Percentiles rank a stretch among this genome's conserved stretches.
These are phyloP conservation scores for Diaporthe longicolla DNA, from an alignment of 2,329 filamentous ascomycete species.

Conservation along the genomic window DNA sequence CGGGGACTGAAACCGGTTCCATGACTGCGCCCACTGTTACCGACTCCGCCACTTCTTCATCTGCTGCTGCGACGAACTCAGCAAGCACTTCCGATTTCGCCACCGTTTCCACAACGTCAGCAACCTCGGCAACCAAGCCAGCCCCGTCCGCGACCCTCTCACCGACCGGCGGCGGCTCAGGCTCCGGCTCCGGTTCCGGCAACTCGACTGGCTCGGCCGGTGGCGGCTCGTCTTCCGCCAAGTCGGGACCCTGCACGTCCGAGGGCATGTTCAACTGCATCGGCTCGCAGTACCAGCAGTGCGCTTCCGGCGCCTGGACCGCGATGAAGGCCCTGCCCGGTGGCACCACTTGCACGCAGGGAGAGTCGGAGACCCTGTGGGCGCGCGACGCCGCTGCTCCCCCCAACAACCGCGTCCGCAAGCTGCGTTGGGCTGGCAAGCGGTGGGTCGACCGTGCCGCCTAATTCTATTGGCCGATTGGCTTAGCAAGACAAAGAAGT, in stretches of 20 bases:
- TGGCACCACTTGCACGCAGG: conserved; percentile 49
- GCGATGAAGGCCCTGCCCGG: conserved; percentile 48
- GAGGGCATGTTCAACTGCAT: conserved; percentile 55
- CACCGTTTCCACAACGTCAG: conserved; percentile 8
- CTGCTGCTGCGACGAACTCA: background rate
- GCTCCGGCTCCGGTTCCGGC: conserved; percentile 13
- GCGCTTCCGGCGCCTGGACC: conserved; percentile 52
- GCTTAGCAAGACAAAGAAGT: background rate
- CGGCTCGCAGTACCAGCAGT: conserved; percentile 52
- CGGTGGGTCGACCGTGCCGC: background rate
- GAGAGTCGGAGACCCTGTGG: conserved; percentile 42
- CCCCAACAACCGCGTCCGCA: background rate
- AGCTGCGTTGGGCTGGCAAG: conserved; percentile 18
- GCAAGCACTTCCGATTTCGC: background rate
- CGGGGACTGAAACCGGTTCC: background rate
- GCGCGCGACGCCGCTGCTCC: conserved; percentile 13
- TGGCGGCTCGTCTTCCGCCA: conserved; percentile 39
- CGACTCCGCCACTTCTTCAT: background rate
- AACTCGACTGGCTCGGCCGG: conserved; percentile 27
- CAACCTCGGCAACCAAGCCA: conserved; percentile 4
- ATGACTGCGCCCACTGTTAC: conserved; percentile 1
- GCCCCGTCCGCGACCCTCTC: conserved; percentile 33
- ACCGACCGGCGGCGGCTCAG: conserved; percentile 27
- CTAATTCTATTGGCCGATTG: background rate
- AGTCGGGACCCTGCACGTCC: conserved; percentile 50